phyloP scores from a whole-genome alignment of 805 yeast genomes.

The Lipomyces spencermartinsiae region DNA sequence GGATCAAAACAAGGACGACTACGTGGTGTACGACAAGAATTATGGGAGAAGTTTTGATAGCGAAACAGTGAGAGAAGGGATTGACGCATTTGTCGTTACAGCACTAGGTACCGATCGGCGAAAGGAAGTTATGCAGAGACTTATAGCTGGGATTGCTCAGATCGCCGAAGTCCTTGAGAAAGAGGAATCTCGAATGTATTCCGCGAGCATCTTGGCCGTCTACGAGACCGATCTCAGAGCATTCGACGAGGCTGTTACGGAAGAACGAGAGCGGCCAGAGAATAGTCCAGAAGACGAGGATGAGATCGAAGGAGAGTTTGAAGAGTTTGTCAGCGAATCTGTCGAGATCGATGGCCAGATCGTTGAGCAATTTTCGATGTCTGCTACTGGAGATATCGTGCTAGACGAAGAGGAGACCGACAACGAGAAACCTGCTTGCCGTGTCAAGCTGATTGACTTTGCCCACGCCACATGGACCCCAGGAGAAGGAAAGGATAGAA shows the following conservation, averaged over 20 bases:
- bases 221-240: slow-evolving; percentile 69
- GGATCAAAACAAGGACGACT: slow-evolving; percentile 41
- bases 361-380: slow-evolving; percentile 22
- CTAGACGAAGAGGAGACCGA: slow-evolving; percentile 38
- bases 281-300: slow-evolving; percentile 32
- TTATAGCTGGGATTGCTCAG: slow-evolving; percentile 65
- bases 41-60: slow-evolving; percentile 69
- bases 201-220: slow-evolving; percentile 74
- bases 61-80: slow-evolving; percentile 52
- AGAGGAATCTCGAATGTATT: slow-evolving; percentile 67
- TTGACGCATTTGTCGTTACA: slow-evolving; percentile 53
- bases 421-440: slow-evolving; percentile 54
- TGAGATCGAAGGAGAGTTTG: slow-evolving; percentile 42
- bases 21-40: slow-evolving; percentile 63
- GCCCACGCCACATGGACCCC: slow-evolving; percentile 78
- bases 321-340: slow-evolving; percentile 26
- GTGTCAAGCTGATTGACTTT: slow-evolving; percentile 79
- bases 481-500: slow-evolving; percentile 73
- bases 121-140: slow-evolving; percentile 52
- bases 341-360: slow-evolving; percentile 24
- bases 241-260: slow-evolving; percentile 52
- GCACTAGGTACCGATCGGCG: slow-evolving; percentile 45
- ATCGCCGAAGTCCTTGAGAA: slow-evolving; percentile 68
- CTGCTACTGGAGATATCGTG: slow-evolving; percentile 6
- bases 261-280: slow-evolving; percentile 1